These are phyloP conservation scores for Panicum hallii DNA, from an alignment of 202 grass and related monocot genomes.

Conservation along the genomic window DNA sequence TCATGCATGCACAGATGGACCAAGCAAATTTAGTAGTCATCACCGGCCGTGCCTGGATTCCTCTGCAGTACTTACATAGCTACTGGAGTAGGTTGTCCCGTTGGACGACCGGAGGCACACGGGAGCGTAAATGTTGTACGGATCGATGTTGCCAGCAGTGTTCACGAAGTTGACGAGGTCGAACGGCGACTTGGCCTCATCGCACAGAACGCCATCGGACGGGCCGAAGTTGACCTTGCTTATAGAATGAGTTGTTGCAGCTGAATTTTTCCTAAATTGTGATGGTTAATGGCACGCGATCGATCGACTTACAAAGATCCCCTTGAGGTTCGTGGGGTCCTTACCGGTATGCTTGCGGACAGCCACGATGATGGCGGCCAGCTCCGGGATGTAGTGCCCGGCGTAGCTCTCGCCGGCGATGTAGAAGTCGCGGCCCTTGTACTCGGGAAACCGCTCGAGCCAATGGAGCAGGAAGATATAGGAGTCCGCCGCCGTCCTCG, in stretches of 20 bases:
- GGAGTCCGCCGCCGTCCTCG: conserved; percentile 38
- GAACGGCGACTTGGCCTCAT: neutral
- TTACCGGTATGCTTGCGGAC: neutral
- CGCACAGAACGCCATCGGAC: conserved; percentile 30
- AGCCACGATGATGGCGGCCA: conserved; percentile 52
- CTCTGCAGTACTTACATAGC: conserved; percentile 25
- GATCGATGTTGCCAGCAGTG: neutral
- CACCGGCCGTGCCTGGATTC: neutral
- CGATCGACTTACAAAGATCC: conserved; percentile 56
- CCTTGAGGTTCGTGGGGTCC: conserved; percentile 56
- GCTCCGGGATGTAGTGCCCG: conserved; percentile 75
- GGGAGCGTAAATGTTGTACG: conserved; percentile 67
- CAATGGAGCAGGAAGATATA: conserved; percentile 69
- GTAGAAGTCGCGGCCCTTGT: conserved; percentile 65
- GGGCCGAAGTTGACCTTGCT: conserved; percentile 29
- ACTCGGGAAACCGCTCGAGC: conserved; percentile 80
- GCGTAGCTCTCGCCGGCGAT: conserved; percentile 81
- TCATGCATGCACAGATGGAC: neutral
- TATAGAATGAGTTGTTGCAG: neutral
- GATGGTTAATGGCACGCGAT: too few species aligned
- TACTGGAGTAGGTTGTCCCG: conserved; percentile 35
- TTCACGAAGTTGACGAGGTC: too few species aligned
- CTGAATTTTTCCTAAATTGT: neutral
- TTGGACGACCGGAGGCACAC: conserved; percentile 32
- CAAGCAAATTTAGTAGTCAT: neutral